A percentile compares a stretch with the other conserved stretches of the same genome.
phyloP scores from a whole-genome alignment of 2,329 filamentous ascomycete species.

The Trichoderma arundinaceum region DNA sequence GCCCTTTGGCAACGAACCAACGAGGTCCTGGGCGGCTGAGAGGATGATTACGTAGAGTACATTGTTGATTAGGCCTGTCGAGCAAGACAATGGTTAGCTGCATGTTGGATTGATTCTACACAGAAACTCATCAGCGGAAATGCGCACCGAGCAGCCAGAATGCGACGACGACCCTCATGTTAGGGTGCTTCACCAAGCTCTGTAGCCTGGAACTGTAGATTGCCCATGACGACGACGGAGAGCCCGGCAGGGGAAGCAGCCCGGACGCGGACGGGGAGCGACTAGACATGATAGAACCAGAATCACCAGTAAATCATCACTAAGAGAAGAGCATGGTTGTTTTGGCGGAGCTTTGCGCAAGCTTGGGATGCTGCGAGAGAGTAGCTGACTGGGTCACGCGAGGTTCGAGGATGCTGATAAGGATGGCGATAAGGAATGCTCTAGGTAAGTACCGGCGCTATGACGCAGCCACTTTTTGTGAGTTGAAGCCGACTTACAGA shows the following conservation, averaged over 20 bases:
- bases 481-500: too few species aligned
- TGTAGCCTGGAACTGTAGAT: conserved; percentile 70
- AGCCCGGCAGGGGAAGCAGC: conserved; percentile 61
- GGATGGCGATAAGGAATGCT: conserved; percentile 16
- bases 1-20: conserved; percentile 89
- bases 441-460: background rate
- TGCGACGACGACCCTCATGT: conserved; percentile 74
- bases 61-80: conserved; percentile 75
- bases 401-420: conserved; percentile 13
- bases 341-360: background rate
- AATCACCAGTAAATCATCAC: background rate
- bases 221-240: conserved; percentile 72
- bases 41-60: conserved; percentile 97
- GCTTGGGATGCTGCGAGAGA: background rate
- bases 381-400: conserved; percentile 23
- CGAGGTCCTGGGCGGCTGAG: conserved; percentile 91
- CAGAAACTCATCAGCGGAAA: background rate
- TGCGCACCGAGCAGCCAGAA: conserved; percentile 91
- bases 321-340: conserved; percentile 9
- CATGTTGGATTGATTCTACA: background rate
- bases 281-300: conserved; percentile 41
- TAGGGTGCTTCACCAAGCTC: conserved; percentile 67
- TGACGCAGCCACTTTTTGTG: conserved; percentile 16
- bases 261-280: conserved; percentile 51
- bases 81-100: conserved; percentile 26